These are phyloP conservation scores for Oldenlandia corymbosa DNA, from an alignment of 257 asterid species.

Conservation along the genomic window DNA sequence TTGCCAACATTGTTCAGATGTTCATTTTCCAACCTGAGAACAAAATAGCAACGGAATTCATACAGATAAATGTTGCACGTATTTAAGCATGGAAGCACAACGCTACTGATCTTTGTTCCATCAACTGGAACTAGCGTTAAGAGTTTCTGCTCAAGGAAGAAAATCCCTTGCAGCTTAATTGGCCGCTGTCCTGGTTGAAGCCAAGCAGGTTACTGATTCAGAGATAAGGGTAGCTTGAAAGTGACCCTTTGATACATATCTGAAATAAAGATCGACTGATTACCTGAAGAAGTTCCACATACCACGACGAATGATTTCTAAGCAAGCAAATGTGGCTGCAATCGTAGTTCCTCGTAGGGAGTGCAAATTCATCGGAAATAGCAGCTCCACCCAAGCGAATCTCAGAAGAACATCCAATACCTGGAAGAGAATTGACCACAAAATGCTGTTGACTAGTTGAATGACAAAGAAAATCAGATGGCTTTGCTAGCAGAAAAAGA, in stretches of 20 bases:
- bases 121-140: neutral
- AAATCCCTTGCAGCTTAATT: neutral
- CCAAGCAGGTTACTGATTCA: neutral
- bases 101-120: neutral
- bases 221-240: neutral
- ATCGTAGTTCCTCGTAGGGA: slow-evolving; percentile 50
- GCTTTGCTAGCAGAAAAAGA: neutral
- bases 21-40: slow-evolving; percentile 78
- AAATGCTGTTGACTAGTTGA: neutral
- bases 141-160: neutral
- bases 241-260: neutral
- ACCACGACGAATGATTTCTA: slow-evolving; percentile 82
- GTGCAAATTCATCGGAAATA: slow-evolving; percentile 45
- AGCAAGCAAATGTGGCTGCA: slow-evolving; percentile 48
- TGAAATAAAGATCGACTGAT: neutral
- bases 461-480: neutral
- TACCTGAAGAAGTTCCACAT: slow-evolving; percentile 95
- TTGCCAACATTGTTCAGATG: slow-evolving; percentile 76
- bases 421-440: slow-evolving; percentile 30
- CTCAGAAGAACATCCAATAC: slow-evolving; percentile 60
- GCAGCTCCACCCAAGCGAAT: slow-evolving; percentile 79
- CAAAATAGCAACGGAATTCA: too few relatives aligned
- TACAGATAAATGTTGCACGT: too few relatives aligned
- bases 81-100: neutral
- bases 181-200: neutral